phyloP scores from a whole-genome alignment of 2,329 filamentous ascomycete genomes.

The Decorospora gaudefroyi region DNA sequence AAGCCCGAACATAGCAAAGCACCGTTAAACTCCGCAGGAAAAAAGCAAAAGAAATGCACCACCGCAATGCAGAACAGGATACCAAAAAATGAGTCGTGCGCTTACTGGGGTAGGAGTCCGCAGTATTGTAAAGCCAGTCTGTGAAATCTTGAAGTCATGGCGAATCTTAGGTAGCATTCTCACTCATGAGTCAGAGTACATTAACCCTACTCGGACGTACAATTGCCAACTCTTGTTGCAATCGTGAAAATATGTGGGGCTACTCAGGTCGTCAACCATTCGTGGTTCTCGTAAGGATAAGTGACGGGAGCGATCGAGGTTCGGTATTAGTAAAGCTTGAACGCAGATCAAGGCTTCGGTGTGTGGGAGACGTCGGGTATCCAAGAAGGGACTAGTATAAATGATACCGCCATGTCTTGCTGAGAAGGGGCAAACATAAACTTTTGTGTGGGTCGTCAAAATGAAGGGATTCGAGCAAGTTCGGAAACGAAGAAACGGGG shows the following conservation, averaged over 20 bases:
- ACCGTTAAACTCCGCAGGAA: conserved; percentile 14
- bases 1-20: conserved; percentile 14
- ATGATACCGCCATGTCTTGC: conserved; percentile 27
- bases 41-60: conserved; percentile 38
- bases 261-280: conserved; percentile 6
- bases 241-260: conserved; percentile 2
- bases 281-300: conserved; percentile 6
- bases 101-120: conserved; percentile 11
- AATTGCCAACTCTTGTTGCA: conserved; percentile 2
- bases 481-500: conserved; percentile 8
- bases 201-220: no score
- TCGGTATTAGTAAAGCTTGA: conserved; percentile 16
- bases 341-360: conserved; percentile 30
- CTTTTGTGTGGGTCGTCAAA: conserved; percentile 35
- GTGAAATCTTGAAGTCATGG: conserved; percentile 13
- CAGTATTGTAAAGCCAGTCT: conserved; percentile 14
- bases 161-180: conserved; percentile 2
- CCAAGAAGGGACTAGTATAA: conserved; percentile 31
- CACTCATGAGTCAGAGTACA: no score
- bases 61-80: conserved; percentile 41
- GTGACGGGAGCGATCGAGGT: conserved; percentile 14
- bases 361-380: conserved; percentile 35
- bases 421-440: conserved; percentile 29
- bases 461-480: conserved; percentile 18
- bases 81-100: conserved; percentile 24